A percentile compares a stretch with the other conserved stretches of the same genome.
These are phyloP conservation scores for Begonia peltatifolia DNA, from an alignment of 306 rosid species.

Conservation along the genomic window DNA sequence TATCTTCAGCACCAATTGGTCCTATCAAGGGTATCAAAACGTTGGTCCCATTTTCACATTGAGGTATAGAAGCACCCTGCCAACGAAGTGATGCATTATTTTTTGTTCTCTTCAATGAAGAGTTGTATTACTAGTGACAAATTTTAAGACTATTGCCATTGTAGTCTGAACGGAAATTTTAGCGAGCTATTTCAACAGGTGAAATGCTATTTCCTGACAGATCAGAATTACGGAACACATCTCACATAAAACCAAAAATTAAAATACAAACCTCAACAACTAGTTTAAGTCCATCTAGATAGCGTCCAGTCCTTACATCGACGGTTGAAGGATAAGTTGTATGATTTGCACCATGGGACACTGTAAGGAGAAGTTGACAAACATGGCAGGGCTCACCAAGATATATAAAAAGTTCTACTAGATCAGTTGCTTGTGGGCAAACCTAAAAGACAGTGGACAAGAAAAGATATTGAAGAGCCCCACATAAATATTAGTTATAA, in stretches of 20 bases:
- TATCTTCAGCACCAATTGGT: conserved; percentile 69
- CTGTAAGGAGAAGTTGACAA: conserved; percentile 98
- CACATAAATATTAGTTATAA: too few relatives aligned
- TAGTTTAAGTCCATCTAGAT: conserved; percentile 68
- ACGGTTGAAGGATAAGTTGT: conserved; percentile 91
- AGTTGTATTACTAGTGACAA: too few relatives aligned
- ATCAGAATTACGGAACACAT: too few relatives aligned
- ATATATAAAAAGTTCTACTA: conserved; percentile 79
- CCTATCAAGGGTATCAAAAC: conserved; percentile 75
- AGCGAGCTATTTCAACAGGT: too few relatives aligned
- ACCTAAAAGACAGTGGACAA: conserved; percentile 39
- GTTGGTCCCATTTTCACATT: conserved; percentile 82
- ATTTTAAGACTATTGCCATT: too few relatives aligned
- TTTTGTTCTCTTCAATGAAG: too few relatives aligned
- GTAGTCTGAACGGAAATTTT: too few relatives aligned
- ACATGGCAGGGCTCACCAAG: conserved; percentile 97
- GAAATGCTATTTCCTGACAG: too few relatives aligned
- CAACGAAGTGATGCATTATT: conserved; percentile 13
- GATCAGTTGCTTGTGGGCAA: conserved; percentile 69
- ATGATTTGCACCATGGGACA: conserved; percentile 96
- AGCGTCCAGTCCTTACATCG: conserved; percentile 81
- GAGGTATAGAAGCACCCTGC: conserved; percentile 97
- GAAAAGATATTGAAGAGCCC: too few relatives aligned
- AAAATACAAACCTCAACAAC: conserved; percentile 67
- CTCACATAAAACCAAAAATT: too few relatives aligned